These are phyloP conservation scores for Acrodontium crateriforme DNA, from an alignment of 2,329 filamentous ascomycete species.

Conservation along the genomic window DNA sequence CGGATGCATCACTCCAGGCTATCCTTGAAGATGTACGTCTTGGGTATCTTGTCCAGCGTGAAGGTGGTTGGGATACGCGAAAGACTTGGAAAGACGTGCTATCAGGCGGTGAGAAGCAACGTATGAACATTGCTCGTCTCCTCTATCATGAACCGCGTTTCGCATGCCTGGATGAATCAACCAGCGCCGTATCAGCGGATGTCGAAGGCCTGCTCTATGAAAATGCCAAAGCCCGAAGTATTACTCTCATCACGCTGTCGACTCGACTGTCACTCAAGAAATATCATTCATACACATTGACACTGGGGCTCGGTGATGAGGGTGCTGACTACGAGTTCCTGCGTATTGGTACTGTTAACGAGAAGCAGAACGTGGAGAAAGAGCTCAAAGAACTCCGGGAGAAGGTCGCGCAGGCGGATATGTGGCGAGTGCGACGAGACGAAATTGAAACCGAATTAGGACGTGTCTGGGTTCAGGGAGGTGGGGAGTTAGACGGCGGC, in stretches of 20 bases:
- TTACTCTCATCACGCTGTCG: conserved; percentile 91
- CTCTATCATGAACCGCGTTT: conserved; percentile 92
- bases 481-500: conserved; percentile 25
- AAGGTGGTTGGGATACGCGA: conserved; percentile 90
- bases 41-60: conserved; percentile 78
- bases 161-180: conserved; percentile 90
- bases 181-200: conserved; percentile 83
- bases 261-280: conserved; percentile 89
- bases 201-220: conserved; percentile 92
- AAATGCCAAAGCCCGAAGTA: conserved; percentile 79
- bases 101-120: conserved; percentile 94
- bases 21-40: conserved; percentile 73
- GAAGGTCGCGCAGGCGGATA: conserved; percentile 64
- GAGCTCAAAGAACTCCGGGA: conserved; percentile 77
- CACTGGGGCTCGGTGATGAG: conserved; percentile 63
- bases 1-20: conserved; percentile 62
- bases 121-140: conserved; percentile 78
- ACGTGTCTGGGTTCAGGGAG: conserved; percentile 44
- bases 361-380: conserved; percentile 86
- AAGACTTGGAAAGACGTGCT: conserved; percentile 99
- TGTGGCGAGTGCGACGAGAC: conserved; percentile 63
- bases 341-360: conserved; percentile 80
- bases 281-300: conserved; percentile 86
- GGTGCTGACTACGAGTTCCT: conserved; percentile 89
- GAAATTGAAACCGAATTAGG: conserved; percentile 75